Conservation (phyloP, 768 basidiomycete species). For the Tubosaeta sp. region DNA sequence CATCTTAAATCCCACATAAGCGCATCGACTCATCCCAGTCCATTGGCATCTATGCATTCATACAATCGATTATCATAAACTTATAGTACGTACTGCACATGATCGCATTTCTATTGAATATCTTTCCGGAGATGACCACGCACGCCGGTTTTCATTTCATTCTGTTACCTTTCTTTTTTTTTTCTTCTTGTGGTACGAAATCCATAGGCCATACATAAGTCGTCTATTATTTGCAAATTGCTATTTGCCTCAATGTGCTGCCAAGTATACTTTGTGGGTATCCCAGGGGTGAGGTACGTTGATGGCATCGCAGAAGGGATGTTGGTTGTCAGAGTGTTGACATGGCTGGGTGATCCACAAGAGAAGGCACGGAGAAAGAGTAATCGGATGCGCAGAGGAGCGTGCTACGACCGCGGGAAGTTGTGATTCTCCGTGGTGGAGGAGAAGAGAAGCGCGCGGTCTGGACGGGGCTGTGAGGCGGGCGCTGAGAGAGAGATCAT, state of each 20-base stretch:
- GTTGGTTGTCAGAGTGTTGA: conserved; percentile 3
- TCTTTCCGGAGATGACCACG: conserved; percentile 6
- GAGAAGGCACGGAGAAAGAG: conserved; percentile 1
- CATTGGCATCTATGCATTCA: conserved; percentile 27
- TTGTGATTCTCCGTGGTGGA: too few species aligned
- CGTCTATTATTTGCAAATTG: conserved; percentile 21
- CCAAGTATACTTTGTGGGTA: neutral
- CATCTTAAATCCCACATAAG: conserved; percentile 2
- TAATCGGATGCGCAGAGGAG: neutral
- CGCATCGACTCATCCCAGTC: neutral
- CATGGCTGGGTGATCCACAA: conserved; percentile 8
- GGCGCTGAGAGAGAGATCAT: neutral
- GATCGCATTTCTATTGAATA: conserved; percentile 27
- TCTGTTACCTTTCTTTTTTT: neutral
- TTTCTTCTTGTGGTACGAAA: conserved; percentile 15
- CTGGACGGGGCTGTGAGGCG: too few species aligned
- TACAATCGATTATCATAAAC: conserved; percentile 18
- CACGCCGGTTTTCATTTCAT: neutral
- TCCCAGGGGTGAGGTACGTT: neutral
- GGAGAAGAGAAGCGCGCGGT: too few species aligned
- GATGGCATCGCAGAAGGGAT: conserved; percentile 4
- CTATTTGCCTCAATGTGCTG: conserved; percentile 12
- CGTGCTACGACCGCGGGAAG: neutral
- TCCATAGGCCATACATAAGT: conserved; percentile 10
- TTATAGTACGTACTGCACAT: conserved; percentile 28